Evolutionary conservation across 345 rosid species (phyloP).

Genomic region (Eucalyptus regnans): DNA sequence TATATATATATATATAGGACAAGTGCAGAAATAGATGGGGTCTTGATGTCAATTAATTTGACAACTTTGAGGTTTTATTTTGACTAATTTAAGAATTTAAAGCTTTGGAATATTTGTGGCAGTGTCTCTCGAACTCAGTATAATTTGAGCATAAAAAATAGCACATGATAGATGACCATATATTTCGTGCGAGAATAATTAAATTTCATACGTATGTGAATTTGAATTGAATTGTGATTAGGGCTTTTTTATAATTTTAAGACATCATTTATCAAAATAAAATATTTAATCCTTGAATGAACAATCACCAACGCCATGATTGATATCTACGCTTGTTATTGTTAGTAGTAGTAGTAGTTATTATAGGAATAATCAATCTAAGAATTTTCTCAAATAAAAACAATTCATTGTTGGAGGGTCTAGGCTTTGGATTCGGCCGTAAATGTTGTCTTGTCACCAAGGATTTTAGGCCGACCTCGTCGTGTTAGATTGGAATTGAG

Average conservation of each 20-base stretch:
- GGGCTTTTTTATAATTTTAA: not conserved
- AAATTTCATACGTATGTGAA: accelerated
- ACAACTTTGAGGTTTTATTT: not conserved
- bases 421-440: not conserved
- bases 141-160: not conserved
- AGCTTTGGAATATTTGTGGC: accelerated
- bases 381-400: not conserved
- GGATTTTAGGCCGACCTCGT: not conserved
- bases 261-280: accelerated
- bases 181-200: accelerated
- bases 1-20: not conserved
- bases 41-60: not conserved
- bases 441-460: not conserved
- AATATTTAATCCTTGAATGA: not conserved
- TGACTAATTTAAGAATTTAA: not conserved
- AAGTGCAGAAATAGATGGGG: not conserved
- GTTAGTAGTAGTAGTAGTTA: not conserved
- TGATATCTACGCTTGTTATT: not conserved
- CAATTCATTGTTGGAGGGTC: not conserved
- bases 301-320: not conserved
- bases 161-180: accelerated
- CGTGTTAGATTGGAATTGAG: not conserved
- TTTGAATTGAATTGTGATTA: accelerated
- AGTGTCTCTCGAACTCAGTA: not conserved
- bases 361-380: not conserved